Evolutionary conservation across 345 rosid species (phyloP).

Genomic region (Populus davidiana): DNA sequence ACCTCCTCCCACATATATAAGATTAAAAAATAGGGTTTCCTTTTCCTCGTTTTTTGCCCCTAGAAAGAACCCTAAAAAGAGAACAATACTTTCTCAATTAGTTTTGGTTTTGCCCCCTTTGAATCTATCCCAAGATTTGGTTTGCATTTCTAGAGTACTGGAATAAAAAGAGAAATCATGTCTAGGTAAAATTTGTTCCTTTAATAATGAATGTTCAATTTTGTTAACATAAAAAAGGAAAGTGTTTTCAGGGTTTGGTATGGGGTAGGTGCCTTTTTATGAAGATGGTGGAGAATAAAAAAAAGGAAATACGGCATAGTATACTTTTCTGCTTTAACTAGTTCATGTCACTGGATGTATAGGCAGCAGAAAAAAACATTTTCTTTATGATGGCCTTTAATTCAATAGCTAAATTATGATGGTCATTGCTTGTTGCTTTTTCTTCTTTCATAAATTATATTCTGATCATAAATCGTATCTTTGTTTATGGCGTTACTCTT

Average conservation of each 20-base stretch:
- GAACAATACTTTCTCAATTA: neutral
- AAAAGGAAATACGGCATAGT: no score
- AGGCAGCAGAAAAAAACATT: neutral
- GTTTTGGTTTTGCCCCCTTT: neutral
- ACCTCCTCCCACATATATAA: slow-evolving; percentile 9
- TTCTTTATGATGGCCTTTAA: neutral
- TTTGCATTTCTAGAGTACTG: neutral
- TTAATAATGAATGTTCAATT: neutral
- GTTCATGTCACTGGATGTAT: neutral
- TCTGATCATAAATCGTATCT: neutral
- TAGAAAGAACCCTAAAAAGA: slow-evolving; percentile 31
- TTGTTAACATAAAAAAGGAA: neutral
- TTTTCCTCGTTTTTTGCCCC: no score
- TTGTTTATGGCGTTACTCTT: neutral
- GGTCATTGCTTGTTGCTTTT: neutral
- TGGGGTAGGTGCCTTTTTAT: neutral
- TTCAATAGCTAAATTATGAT: neutral
- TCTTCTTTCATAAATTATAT: neutral
- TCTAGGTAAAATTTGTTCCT: neutral
- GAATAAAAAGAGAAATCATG: neutral
- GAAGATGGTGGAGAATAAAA: neutral
- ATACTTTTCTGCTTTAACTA: no score
- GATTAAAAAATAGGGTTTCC: slow-evolving; percentile 17
- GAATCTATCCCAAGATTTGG: neutral
- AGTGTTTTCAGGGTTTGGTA: neutral